Conservation (phyloP, 169 alveolate species). For the Plasmodium gonderi region DNA sequence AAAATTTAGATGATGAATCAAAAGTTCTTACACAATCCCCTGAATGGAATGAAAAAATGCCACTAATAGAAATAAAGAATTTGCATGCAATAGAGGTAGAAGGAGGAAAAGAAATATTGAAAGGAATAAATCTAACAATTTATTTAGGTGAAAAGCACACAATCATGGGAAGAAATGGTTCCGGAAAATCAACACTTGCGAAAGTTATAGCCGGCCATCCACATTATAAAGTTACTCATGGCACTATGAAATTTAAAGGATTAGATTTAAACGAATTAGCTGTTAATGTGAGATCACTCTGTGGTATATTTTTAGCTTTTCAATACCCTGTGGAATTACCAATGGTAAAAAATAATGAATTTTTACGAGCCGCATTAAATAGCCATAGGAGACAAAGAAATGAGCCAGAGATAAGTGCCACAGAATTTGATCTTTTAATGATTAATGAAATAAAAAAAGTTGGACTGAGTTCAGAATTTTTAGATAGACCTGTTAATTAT, state of each 20-base stretch:
- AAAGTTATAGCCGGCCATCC: constrained; percentile 83
- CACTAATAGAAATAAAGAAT: constrained; percentile 75
- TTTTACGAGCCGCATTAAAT: constrained; percentile 76
- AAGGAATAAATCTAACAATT: constrained; percentile 75
- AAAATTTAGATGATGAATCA: constrained; percentile 66
- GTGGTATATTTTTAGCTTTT: constrained; percentile 81
- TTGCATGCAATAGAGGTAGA: constrained; percentile 77
- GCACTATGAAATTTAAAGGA: constrained; percentile 76
- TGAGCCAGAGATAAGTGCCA: constrained; percentile 74
- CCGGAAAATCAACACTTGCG: constrained; percentile 81
- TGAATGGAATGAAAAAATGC: constrained; percentile 70
- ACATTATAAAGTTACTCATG: constrained; percentile 75
- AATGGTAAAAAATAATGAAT: constrained; percentile 77
- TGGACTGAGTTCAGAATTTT: constrained; percentile 72
- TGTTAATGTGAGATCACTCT: constrained; percentile 76
- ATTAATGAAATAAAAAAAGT: constrained; percentile 75
- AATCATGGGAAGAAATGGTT: constrained; percentile 83
- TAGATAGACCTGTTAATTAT: constrained; percentile 80
- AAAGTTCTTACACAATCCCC: constrained; percentile 31
- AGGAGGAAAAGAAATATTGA: constrained; percentile 77
- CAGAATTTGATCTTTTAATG: constrained; percentile 74
- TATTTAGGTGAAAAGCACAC: constrained; percentile 78
- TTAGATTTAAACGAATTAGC: constrained; percentile 75
- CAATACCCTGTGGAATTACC: constrained; percentile 83
- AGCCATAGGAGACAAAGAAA: constrained; percentile 71